Evolutionary conservation across 768 basidiomycete species (phyloP), one percentile per base, ranked within the genome.

Genomic region (Pholiota microspora): DNA sequence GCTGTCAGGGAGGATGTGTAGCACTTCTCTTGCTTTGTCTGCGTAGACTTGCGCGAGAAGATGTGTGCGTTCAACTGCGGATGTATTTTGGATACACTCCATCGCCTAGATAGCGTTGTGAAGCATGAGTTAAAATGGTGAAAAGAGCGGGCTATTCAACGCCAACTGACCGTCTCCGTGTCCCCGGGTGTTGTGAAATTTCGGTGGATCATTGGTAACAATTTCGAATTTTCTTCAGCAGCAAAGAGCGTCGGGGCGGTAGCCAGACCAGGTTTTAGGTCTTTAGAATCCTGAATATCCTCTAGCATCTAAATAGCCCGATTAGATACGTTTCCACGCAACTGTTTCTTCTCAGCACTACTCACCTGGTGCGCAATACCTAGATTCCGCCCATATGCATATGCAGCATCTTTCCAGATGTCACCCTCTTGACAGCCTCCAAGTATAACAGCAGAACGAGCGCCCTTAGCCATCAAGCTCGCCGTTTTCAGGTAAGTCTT

Each of bases 221-320:
- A 70, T 59, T 85, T 82, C 2, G 89, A 82, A 66, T 89, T 79
- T 65, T 94, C 85, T 69, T 94, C 91, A 69, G 87, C 88, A 16
- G 95, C 94, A 64, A 88, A 96, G 31, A 97, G 70, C 0, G 85
- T 83, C 0, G 94, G 94, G 2, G 86, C 94, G 0, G 91, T 92
- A 5, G 90, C 87, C 52, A 71, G 59, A 29, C 73, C 73, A 29
- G 70, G 67, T 28, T 62, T 58, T 13, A 71, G 59, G 31, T 58
- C 58, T 9, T 90, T 82, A 62, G 86, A 88, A 62, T 92, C 89
- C 13, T 89, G 74, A 45, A 87, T 78, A 67, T 98, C 94, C 64
- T 96, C 89, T 51, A 92, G 80, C 27, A 97, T 83, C 94, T 96
- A 49, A 24, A 28, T 12, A 2, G 44, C 46, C 44, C 50, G 15